Conservation (phyloP, 768 basidiomycete species). For the Termitomyces sp. region DNA sequence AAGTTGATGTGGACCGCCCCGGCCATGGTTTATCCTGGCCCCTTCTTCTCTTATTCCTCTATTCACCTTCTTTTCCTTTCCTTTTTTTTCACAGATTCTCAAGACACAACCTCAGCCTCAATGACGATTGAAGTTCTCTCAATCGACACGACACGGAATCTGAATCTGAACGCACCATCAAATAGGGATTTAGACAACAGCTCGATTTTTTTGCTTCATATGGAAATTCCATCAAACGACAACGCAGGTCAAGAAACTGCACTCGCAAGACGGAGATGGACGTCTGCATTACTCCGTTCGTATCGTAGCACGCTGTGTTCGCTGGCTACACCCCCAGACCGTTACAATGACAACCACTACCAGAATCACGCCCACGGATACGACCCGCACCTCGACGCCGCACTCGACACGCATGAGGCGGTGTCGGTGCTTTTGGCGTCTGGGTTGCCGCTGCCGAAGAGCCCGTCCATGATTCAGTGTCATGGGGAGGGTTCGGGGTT, state of each 20-base stretch:
- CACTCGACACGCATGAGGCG: slow-evolving; percentile 28
- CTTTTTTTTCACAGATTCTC: slow-evolving; percentile 11
- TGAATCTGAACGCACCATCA: too few species aligned
- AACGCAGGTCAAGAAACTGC: slow-evolving; percentile 6
- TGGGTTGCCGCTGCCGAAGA: slow-evolving; percentile 63
- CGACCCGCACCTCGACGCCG: slow-evolving; percentile 19
- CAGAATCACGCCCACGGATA: too few species aligned
- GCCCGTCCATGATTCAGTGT: slow-evolving; percentile 48
- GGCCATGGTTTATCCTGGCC: slow-evolving; percentile 11
- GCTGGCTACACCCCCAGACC: too few species aligned
- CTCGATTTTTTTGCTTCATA: slow-evolving; percentile 29
- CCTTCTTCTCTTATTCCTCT: background rate
- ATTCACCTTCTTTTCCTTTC: background rate
- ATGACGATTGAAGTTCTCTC: slow-evolving; percentile 52
- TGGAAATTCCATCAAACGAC: slow-evolving; percentile 26
- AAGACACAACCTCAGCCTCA: slow-evolving; percentile 1
- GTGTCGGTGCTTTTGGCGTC: slow-evolving; percentile 35
- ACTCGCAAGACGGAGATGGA: slow-evolving; percentile 30
- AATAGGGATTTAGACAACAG: slow-evolving; percentile 22
- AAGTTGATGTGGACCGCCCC: background rate
- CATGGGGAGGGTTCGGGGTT: slow-evolving; percentile 28
- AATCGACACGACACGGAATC: slow-evolving; percentile 30
- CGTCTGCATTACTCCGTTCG: slow-evolving; percentile 51
- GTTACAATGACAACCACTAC: too few species aligned
- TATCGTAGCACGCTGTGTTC: slow-evolving; percentile 42